Evolutionary conservation across 1,139 yeast genomes (phyloP).

Genomic region (Yamadazyma triangularis): DNA sequence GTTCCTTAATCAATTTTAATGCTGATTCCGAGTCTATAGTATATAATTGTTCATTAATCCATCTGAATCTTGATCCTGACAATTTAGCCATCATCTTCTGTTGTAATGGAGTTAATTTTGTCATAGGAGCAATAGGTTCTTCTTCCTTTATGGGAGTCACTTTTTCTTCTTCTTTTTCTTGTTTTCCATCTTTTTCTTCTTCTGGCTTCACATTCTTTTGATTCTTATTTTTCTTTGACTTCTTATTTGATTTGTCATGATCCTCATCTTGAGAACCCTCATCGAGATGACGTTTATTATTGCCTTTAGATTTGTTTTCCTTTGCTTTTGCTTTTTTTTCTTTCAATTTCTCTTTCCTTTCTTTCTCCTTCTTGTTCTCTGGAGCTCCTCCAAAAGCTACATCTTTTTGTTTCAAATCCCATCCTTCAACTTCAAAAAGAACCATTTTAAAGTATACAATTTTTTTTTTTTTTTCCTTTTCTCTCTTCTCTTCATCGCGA

Average conservation of each 20-base stretch:
- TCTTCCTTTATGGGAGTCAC: slow-evolving; percentile 3
- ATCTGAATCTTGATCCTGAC: slow-evolving; percentile 91
- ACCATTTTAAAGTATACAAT: slow-evolving; percentile 52
- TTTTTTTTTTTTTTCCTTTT: background rate
- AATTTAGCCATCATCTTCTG: slow-evolving; percentile 94
- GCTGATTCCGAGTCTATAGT: slow-evolving; percentile 82
- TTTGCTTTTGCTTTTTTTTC: background rate
- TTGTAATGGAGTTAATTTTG: slow-evolving; percentile 80
- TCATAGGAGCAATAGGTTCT: slow-evolving; percentile 6
- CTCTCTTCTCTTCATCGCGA: background rate
- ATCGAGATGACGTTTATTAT: no score
- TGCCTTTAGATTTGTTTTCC: slow-evolving; percentile 7
- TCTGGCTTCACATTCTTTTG: background rate
- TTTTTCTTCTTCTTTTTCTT: slow-evolving; percentile 5
- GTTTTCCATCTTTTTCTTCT: slow-evolving; percentile 5
- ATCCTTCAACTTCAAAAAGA: slow-evolving; percentile 75
- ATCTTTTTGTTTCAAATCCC: slow-evolving; percentile 60
- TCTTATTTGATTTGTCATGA: slow-evolving; percentile 1
- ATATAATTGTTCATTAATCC: slow-evolving; percentile 95
- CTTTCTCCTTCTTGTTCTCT: slow-evolving; percentile 6
- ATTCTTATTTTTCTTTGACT: background rate
- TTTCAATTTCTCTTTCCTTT: slow-evolving; percentile 4
- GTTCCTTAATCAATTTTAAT: slow-evolving; percentile 62
- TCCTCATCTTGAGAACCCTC: no score
- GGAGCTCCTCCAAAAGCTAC: slow-evolving; percentile 41